A percentile compares a stretch with the other conserved stretches of the same genome.
phyloP scores from a whole-genome alignment of 2,329 filamentous ascomycete species.

The Penicillium sp. region DNA sequence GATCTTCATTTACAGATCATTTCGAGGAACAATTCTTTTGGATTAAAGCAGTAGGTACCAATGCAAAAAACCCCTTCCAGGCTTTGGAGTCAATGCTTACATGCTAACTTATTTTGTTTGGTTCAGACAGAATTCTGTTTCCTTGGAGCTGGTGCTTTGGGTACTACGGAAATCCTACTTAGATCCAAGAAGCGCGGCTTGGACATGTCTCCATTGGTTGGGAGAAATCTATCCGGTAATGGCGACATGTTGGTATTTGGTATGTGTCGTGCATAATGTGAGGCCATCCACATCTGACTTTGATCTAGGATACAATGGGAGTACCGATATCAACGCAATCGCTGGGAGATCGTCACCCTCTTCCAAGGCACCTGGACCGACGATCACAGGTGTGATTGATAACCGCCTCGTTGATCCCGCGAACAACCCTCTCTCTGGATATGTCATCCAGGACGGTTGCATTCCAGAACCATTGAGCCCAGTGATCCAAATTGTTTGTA shows the following conservation, averaged over 20 bases:
- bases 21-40: conserved; percentile 59
- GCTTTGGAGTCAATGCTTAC: not conserved
- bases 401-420: conserved; percentile 1
- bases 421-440: conserved; percentile 8
- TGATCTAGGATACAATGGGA: conserved; percentile 33
- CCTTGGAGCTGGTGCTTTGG: conserved; percentile 60
- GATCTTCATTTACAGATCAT: conserved; percentile 49
- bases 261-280: not conserved
- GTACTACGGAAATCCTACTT: conserved; percentile 62
- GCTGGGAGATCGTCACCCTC: not conserved
- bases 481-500: conserved; percentile 8
- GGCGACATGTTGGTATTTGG: conserved; percentile 10
- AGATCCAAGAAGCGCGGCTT: conserved; percentile 57
- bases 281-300: not conserved
- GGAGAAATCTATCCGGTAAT: conserved; percentile 27
- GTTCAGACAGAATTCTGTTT: conserved; percentile 51
- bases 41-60: conserved; percentile 50
- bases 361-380: conserved; percentile 6
- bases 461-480: conserved; percentile 14
- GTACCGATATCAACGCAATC: conserved; percentile 5
- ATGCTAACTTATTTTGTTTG: not conserved
- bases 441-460: conserved; percentile 17
- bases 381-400: conserved; percentile 17
- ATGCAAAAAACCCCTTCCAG: not conserved
- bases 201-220: conserved; percentile 53